These are phyloP conservation scores for Euphorbia celastroides DNA, from an alignment of 441 rosid genomes.

Conservation along the genomic window DNA sequence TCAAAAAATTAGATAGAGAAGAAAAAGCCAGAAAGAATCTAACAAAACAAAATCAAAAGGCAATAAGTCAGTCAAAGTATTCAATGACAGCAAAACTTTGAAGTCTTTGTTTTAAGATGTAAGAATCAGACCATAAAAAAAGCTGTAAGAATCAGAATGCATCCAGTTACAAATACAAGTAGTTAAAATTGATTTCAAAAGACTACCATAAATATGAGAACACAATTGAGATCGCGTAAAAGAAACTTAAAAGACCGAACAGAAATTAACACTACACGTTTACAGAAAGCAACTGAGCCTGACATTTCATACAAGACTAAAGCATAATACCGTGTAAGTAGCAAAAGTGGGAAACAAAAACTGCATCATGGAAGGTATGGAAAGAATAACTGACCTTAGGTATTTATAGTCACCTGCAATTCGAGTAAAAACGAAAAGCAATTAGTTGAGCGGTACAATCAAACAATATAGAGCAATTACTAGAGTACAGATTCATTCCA, in stretches of 20 bases:
- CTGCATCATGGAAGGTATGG: neutral
- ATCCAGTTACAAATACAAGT: neutral
- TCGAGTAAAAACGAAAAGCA: constrained; percentile 8
- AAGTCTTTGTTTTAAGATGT: neutral
- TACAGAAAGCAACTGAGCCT: neutral
- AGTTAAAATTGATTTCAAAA: neutral
- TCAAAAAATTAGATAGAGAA: neutral
- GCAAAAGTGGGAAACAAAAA: neutral
- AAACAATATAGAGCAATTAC: neutral
- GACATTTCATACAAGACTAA: neutral
- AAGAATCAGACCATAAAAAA: too few species aligned
- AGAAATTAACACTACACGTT: neutral
- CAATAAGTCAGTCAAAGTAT: neutral
- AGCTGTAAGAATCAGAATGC: neutral
- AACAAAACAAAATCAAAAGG: neutral
- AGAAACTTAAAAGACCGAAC: neutral
- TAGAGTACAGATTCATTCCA: neutral
- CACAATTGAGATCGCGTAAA: neutral
- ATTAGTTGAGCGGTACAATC: neutral
- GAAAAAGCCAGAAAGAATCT: neutral
- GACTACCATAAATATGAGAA: neutral
- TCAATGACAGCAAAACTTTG: neutral
- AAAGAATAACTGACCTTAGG: constrained; percentile 45
- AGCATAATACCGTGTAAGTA: neutral
- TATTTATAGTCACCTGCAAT: constrained; percentile 81